Conservation (phyloP, 1,139 yeast genomes). For the Pneumocystis carinii region DNA sequence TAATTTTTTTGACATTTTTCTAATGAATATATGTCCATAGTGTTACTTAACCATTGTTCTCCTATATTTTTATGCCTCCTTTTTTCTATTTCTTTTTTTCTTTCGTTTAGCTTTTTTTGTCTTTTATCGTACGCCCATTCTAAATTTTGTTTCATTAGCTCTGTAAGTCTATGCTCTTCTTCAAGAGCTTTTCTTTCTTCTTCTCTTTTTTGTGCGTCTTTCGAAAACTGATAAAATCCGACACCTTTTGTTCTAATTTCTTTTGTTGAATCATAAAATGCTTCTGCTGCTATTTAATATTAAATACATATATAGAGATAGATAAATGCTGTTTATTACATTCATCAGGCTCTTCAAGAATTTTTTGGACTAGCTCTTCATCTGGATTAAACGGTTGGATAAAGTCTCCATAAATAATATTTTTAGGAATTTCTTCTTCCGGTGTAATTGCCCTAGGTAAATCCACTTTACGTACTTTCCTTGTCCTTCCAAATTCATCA, state of each 20-base stretch:
- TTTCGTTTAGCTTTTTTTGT: background rate
- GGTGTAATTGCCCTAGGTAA: constrained; percentile 5
- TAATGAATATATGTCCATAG: background rate
- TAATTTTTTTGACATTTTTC: background rate
- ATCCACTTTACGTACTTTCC: constrained; percentile 17
- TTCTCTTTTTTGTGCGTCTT: constrained; percentile 16
- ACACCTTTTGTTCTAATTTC: constrained; percentile 23
- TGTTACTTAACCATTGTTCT: background rate
- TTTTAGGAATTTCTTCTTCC: constrained; percentile 8
- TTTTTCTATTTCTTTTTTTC: background rate
- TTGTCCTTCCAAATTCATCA: constrained; percentile 14
- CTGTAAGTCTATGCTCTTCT: constrained; percentile 13
- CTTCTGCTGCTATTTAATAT: constrained; percentile 9
- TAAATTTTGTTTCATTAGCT: constrained; percentile 1
- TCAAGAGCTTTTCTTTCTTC: constrained; percentile 19
- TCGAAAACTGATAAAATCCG: constrained; percentile 22
- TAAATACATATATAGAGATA: background rate
- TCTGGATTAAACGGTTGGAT: constrained; percentile 21
- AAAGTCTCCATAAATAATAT: constrained; percentile 19
- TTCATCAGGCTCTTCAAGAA: constrained; percentile 13
- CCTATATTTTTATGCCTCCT: background rate
- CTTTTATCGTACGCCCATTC: background rate
- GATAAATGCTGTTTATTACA: background rate
- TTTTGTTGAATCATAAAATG: constrained; percentile 21
- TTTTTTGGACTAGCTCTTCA: constrained; percentile 11